Conservation (phyloP, 2,329 filamentous ascomycete genomes). For the Didymella keratinophila region DNA sequence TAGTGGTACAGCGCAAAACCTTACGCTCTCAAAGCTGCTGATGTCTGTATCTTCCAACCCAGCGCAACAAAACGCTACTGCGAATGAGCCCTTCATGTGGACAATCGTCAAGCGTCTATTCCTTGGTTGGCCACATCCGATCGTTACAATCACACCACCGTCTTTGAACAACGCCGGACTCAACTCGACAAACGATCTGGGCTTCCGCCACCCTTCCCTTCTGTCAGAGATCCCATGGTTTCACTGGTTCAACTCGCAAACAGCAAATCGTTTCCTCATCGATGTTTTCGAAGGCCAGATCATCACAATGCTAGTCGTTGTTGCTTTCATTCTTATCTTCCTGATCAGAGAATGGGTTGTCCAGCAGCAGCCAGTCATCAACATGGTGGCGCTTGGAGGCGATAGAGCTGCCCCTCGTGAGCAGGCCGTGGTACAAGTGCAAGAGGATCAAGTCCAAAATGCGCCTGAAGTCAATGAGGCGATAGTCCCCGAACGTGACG, state of each 20-base stretch:
- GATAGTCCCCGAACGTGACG: slow-evolving; percentile 17
- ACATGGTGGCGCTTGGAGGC: slow-evolving; percentile 65
- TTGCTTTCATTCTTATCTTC: slow-evolving; percentile 96
- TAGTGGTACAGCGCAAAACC: slow-evolving; percentile 26
- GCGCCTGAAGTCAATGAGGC: slow-evolving; percentile 15
- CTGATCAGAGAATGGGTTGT: slow-evolving; percentile 97
- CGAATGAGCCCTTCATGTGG: slow-evolving; percentile 56
- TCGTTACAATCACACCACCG: slow-evolving; percentile 34
- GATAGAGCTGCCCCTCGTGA: slow-evolving; percentile 35
- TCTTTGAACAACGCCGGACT: slow-evolving; percentile 32
- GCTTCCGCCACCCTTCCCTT: slow-evolving; percentile 44
- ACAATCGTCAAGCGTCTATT: slow-evolving; percentile 56
- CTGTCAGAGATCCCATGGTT: slow-evolving; percentile 68
- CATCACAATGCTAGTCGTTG: slow-evolving; percentile 88
- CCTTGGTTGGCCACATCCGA: slow-evolving; percentile 40
- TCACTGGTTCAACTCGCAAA: slow-evolving; percentile 62
- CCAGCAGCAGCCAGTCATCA: slow-evolving; percentile 93
- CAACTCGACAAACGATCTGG: slow-evolving; percentile 42
- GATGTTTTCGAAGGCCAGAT: slow-evolving; percentile 90
- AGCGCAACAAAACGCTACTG: slow-evolving; percentile 48
- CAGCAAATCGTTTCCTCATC: slow-evolving; percentile 79
- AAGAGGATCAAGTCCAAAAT: slow-evolving; percentile 29
- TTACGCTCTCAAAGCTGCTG: slow-evolving; percentile 42
- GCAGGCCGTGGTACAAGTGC: slow-evolving; percentile 36
- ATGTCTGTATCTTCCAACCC: slow-evolving; percentile 51